Conservation (phyloP, 306 rosid species). For the Vigna reflexopilosa region DNA sequence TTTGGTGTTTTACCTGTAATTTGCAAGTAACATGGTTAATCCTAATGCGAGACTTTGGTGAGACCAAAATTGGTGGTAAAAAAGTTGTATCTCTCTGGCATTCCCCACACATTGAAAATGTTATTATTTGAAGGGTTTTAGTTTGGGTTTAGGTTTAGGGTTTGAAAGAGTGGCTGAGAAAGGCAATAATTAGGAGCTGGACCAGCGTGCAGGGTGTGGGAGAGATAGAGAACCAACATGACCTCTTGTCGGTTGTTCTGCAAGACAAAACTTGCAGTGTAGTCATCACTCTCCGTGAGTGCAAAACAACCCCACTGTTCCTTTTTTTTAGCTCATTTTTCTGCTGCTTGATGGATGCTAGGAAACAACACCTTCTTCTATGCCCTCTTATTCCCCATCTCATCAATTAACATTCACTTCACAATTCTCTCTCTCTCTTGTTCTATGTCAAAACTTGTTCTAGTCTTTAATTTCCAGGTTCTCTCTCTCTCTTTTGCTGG, state of each 20-base stretch:
- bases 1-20: not conserved
- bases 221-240: constrained; percentile 70
- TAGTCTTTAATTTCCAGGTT: not conserved
- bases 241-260: constrained; percentile 75
- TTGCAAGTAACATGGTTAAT: not conserved
- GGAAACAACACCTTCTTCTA: constrained; percentile 61
- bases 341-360: constrained; percentile 57
- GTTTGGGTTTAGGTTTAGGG: constrained; percentile 34
- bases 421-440: constrained; percentile 21
- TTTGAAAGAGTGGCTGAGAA: constrained; percentile 48
- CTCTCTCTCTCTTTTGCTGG: constrained; percentile 15
- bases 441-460: constrained; percentile 21
- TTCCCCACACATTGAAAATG: not conserved
- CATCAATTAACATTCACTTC: constrained; percentile 3
- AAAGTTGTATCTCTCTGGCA: not conserved
- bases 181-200: constrained; percentile 69
- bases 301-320: constrained; percentile 47
- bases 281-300: constrained; percentile 44
- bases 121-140: not conserved
- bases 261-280: constrained; percentile 43
- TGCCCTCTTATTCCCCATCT: not conserved
- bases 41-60: not conserved
- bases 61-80: not conserved
- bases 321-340: constrained; percentile 26
- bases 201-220: constrained; percentile 66